These are phyloP conservation scores for Cylindrotheca fusiformis DNA, from an alignment of 108 stramenopile genomes.

Conservation along the genomic window DNA sequence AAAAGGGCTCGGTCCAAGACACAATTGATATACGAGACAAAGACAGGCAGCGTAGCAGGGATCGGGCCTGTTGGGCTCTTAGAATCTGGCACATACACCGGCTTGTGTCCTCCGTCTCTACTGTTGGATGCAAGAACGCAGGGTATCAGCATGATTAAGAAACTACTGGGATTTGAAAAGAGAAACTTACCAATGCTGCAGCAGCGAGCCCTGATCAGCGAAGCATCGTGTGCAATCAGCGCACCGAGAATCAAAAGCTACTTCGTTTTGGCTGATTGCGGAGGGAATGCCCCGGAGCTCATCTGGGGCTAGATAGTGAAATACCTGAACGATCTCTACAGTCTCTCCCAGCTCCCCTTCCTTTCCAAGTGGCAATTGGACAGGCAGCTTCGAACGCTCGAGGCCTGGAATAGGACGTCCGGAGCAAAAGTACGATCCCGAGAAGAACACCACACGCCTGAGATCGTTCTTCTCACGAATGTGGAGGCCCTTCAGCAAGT, in stretches of 20 bases:
- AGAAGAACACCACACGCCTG: constrained; percentile 37
- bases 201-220: constrained; percentile 22
- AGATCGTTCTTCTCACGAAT: constrained; percentile 27
- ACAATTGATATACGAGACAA: constrained; percentile 47
- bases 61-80: background rate
- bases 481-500: constrained; percentile 33
- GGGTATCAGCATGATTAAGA: background rate
- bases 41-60: constrained; percentile 36
- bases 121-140: constrained; percentile 5
- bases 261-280: constrained; percentile 8
- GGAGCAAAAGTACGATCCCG: constrained; percentile 43
- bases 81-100: constrained; percentile 25
- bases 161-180: background rate
- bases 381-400: constrained; percentile 24
- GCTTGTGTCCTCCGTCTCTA: constrained; percentile 41
- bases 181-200: constrained; percentile 46
- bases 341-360: constrained; percentile 46
- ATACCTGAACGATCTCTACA: constrained; percentile 27
- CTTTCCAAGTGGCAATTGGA: constrained; percentile 21
- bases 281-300: constrained; percentile 4
- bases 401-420: constrained; percentile 42
- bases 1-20: constrained; percentile 47
- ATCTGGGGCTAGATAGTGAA: constrained; percentile 31
- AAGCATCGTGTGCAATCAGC: constrained; percentile 44
- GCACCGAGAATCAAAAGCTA: constrained; percentile 40